Evolutionary conservation across 1,284 basidiomycete genomes (phyloP), one percentile per base, ranked within the genome.

Genomic region (Hymenochaete sp.): DNA sequence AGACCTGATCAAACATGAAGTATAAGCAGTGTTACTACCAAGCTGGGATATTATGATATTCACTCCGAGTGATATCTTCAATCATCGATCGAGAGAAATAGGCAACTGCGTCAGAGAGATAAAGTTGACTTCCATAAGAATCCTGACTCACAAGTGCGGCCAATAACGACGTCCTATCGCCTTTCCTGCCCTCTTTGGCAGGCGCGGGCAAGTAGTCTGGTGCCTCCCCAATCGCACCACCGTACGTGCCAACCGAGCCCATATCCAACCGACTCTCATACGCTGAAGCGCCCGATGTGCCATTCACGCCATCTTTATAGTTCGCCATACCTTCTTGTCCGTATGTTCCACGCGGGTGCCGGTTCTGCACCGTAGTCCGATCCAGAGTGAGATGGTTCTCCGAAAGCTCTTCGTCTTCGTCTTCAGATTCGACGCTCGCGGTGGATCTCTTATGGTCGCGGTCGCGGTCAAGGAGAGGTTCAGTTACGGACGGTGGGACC

Each of bases 181-280:
- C 48, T 44, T 36, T 45, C 24, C 48, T 27, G 10, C 27, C 48
- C 48, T 50, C 48, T 31, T 38, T 48, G 16, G 33, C 46, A 27
- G 46, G 46, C 9, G 36, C 3, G 11, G 44, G 10, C 9, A 25
- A 31, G n/a, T 38, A 21, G 8, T 48, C 46, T n/a, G n/a, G n/a
- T n/a, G n/a, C n/a, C n/a, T n/a, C n/a, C n/a, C n/a, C n/a, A n/a
- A n/a, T n/a, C 31, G 46, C 26, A 24, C 38, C 40, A 9, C 25
- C 25, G 13, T 35, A 14, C 11, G 32, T 43, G 19, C 28, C 24
- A 25, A 27, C 3, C 24, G n/a, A 37, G 3, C 37, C 26, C 8
- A 31, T 28, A 11, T 25, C 33, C 16, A 22, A 14, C 16, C 25
- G 19, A 25, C 33, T 32, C 22, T 37, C 43, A 24, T 44, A 44